Percentiles rank a stretch among this genome's conserved stretches.
Evolutionary conservation across 2,329 filamentous ascomycete genomes (phyloP).

Genomic region (Talaromyces marneffei): DNA sequence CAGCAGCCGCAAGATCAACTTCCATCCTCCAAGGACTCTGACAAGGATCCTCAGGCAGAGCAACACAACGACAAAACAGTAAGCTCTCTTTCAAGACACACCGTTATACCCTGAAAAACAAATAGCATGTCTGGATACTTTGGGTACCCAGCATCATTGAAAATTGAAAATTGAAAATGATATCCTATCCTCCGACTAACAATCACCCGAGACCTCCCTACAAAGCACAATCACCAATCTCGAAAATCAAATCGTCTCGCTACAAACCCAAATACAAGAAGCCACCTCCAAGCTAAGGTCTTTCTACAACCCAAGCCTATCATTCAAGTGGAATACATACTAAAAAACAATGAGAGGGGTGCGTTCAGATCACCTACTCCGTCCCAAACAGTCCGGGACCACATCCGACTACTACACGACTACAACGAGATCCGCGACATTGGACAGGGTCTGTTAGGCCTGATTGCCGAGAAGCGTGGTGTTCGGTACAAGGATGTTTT

Average conservation of each 20-base stretch:
- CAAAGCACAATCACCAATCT: slow-evolving; percentile 32
- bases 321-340: too few species aligned
- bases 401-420: slow-evolving; percentile 60
- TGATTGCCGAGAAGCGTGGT: slow-evolving; percentile 61
- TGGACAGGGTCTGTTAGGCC: slow-evolving; percentile 58
- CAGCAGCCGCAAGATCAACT: not conserved
- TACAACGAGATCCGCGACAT: slow-evolving; percentile 69
- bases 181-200: not conserved
- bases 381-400: slow-evolving; percentile 52
- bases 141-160: too few species aligned
- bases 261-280: slow-evolving; percentile 31
- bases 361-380: slow-evolving; percentile 42
- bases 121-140: not conserved
- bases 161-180: not conserved
- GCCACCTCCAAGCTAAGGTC: slow-evolving; percentile 34
- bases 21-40: not conserved
- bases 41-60: not conserved
- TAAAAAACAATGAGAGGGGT: too few species aligned
- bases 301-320: not conserved
- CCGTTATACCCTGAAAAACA: not conserved
- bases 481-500: slow-evolving; percentile 45
- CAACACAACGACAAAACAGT: slow-evolving; percentile 17
- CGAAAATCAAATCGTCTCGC: slow-evolving; percentile 41
- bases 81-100: not conserved
- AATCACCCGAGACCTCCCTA: slow-evolving; percentile 13